phyloP scores from a whole-genome alignment of 2,329 filamentous ascomycete species.

The Xylariaceae sp. region DNA sequence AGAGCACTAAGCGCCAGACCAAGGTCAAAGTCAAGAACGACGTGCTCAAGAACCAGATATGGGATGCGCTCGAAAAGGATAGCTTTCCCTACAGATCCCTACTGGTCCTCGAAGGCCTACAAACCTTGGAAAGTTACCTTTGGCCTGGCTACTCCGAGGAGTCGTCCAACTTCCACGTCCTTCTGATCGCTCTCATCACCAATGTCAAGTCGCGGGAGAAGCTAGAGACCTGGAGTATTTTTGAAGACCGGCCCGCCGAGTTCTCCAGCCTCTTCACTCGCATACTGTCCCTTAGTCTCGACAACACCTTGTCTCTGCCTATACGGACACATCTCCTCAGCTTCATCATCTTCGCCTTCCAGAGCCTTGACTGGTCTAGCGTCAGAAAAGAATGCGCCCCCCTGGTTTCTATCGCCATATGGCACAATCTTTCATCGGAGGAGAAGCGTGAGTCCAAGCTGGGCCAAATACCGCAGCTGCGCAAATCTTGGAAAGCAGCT shows the following conservation, averaged over 20 bases:
- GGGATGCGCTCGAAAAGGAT: constrained; percentile 82
- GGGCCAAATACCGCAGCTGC: constrained; percentile 69
- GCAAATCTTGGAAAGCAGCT: constrained; percentile 87
- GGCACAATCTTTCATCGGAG: constrained; percentile 87
- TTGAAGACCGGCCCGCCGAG: constrained; percentile 71
- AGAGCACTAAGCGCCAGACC: constrained; percentile 55
- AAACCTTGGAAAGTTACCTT: constrained; percentile 85
- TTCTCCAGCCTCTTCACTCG: constrained; percentile 90
- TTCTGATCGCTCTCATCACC: constrained; percentile 80
- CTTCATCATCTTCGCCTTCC: constrained; percentile 89
- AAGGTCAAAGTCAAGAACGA: constrained; percentile 78
- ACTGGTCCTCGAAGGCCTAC: constrained; percentile 81
- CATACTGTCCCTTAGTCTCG: constrained; percentile 80
- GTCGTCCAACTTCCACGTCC: constrained; percentile 85
- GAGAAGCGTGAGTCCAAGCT: constrained; percentile 70
- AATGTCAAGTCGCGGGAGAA: constrained; percentile 88
- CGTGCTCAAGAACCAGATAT: constrained; percentile 81
- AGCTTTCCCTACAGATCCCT: constrained; percentile 75
- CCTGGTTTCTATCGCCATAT: constrained; percentile 89
- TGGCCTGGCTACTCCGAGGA: constrained; percentile 92
- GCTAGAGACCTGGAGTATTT: constrained; percentile 82
- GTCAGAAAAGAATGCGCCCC: constrained; percentile 96
- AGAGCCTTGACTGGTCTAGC: constrained; percentile 83
- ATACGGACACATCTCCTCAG: constrained; percentile 81
- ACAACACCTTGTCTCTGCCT: constrained; percentile 60